phyloP scores from a whole-genome alignment of 208 protist genomes.

The Tritrichomonas musculus region DNA sequence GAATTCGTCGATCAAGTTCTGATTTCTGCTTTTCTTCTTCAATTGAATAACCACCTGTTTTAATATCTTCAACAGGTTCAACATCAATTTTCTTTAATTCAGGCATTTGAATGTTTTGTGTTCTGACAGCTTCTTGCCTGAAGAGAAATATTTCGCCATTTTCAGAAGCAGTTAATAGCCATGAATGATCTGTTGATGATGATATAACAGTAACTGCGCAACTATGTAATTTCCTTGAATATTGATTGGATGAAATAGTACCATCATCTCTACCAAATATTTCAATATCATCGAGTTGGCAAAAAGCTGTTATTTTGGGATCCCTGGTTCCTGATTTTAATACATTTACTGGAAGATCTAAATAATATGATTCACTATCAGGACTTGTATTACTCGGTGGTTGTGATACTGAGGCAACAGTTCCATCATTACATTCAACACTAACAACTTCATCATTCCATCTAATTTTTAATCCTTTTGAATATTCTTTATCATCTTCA shows the following conservation, averaged over 20 bases:
- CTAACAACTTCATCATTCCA: neutral
- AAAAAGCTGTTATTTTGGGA: neutral
- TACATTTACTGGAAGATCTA: neutral
- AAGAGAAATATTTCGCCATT: conserved; percentile 35
- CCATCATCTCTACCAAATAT: neutral
- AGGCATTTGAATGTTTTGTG: neutral
- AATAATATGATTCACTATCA: neutral
- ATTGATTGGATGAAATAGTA: neutral
- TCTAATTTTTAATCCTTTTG: neutral
- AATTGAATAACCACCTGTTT: conserved; percentile 56
- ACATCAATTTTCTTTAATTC: neutral
- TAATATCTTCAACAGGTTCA: conserved; percentile 40
- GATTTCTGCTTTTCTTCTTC: conserved; percentile 79
- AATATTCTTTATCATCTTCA: conserved; percentile 21
- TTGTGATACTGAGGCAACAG: neutral
- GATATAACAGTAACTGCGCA: neutral
- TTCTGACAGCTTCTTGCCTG: neutral
- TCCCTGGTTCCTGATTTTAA: neutral
- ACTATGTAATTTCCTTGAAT: neutral
- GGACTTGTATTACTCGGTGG: neutral
- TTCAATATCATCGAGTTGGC: neutral
- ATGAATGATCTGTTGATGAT: neutral
- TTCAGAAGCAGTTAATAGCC: neutral
- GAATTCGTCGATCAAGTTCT: conserved; percentile 60
- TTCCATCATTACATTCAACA: conserved; percentile 20